phyloP scores from a whole-genome alignment of 2,329 filamentous ascomycete species.

The Sclerotinia borealis region DNA sequence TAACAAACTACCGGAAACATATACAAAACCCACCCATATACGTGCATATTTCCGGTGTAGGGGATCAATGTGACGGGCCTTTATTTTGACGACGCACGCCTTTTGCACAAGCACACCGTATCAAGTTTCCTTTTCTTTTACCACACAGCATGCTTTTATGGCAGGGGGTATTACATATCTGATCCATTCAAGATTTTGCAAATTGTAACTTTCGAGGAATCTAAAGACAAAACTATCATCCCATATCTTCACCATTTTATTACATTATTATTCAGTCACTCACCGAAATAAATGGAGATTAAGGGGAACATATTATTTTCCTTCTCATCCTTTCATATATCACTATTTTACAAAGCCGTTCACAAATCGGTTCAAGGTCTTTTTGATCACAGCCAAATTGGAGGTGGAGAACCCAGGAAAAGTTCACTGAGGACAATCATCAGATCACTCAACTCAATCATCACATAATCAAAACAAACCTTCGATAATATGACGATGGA shows the following conservation, averaged over 20 bases:
- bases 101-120: constrained; percentile 11
- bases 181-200: neutral
- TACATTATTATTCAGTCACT: neutral
- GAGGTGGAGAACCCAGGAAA: neutral
- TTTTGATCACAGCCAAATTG: neutral
- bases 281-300: constrained; percentile 1
- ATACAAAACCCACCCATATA: neutral
- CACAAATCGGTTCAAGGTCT: neutral
- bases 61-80: constrained; percentile 13
- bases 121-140: neutral
- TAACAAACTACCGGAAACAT: too few relatives aligned
- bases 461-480: neutral
- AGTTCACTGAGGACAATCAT: neutral
- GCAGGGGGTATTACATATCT: neutral
- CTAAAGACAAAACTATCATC: neutral
- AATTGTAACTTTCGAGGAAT: neutral
- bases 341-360: neutral
- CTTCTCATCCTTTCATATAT: neutral
- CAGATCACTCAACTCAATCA: neutral
- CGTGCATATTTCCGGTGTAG: constrained; percentile 1
- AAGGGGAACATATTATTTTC: neutral
- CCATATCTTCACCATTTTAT: neutral
- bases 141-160: neutral
- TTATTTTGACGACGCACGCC: constrained; percentile 11
- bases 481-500: neutral